These are phyloP conservation scores for Mycena citricolor DNA, from an alignment of 1,284 basidiomycete genomes.

Conservation along the genomic window DNA sequence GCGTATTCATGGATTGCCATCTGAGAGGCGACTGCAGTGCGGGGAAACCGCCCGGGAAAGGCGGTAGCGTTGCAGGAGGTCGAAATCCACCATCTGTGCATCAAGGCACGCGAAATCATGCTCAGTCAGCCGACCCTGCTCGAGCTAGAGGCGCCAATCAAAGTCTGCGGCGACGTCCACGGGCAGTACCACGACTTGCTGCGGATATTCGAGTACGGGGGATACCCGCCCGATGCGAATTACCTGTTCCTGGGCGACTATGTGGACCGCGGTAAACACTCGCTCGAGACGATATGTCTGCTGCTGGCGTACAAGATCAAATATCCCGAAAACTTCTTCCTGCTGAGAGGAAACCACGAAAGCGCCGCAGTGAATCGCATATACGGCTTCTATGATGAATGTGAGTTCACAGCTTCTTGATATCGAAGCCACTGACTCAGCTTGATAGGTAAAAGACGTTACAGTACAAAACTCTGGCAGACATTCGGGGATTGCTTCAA, in stretches of 20 bases:
- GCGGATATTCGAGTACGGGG: constrained; percentile 92
- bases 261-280: constrained; percentile 94
- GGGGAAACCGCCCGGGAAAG: constrained; percentile 92
- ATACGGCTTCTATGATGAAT: constrained; percentile 97
- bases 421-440: constrained; percentile 10
- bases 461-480: constrained; percentile 98
- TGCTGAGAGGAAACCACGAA: constrained; percentile 92
- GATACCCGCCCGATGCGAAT: constrained; percentile 94
- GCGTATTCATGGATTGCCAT: constrained; percentile 24
- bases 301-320: constrained; percentile 96
- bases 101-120: constrained; percentile 92
- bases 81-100: constrained; percentile 95
- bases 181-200: constrained; percentile 95
- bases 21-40: no score
- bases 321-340: constrained; percentile 98
- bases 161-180: constrained; percentile 96
- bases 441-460: constrained; percentile 84
- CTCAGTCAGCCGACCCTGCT: constrained; percentile 93
- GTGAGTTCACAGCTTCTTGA: constrained; percentile 46
- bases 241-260: constrained; percentile 96
- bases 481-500: constrained; percentile 97
- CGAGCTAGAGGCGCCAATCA: constrained; percentile 93
- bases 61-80: constrained; percentile 92
- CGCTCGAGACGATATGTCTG: constrained; percentile 89
- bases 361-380: constrained; percentile 94